Percentiles rank a stretch among this genome's conserved stretches.
Conservation (phyloP, 345 rosid species). For the Streptanthus diversifolius region DNA sequence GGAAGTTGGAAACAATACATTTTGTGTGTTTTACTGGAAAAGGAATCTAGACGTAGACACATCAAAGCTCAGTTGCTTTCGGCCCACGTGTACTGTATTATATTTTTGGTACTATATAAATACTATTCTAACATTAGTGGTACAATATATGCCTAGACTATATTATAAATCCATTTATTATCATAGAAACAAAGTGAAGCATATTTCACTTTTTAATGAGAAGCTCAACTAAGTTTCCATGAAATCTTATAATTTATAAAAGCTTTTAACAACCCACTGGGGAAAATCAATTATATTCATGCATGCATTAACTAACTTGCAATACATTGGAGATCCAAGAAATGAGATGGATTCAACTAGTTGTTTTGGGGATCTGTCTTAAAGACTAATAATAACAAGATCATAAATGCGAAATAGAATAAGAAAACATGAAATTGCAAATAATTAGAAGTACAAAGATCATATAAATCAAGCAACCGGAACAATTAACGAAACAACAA, state of each 20-base stretch:
- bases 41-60: constrained; percentile 21
- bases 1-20: background rate
- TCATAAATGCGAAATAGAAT: too few relatives aligned
- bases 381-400: background rate
- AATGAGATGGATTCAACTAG: too few relatives aligned
- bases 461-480: background rate
- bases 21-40: constrained; percentile 20
- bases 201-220: background rate
- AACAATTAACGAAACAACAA: background rate
- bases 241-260: background rate
- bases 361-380: background rate
- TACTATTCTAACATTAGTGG: background rate
- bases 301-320: background rate
- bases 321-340: background rate
- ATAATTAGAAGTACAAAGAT: background rate
- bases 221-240: background rate
- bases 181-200: background rate
- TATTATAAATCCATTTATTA: background rate
- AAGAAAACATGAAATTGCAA: background rate
- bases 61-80: constrained; percentile 19
- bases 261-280: background rate
- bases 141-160: background rate
- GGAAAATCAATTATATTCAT: background rate
- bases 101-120: background rate
- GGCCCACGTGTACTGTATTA: constrained; percentile 18